phyloP scores from a whole-genome alignment of 2,329 filamentous ascomycete genomes.

The Sarocladium brachiariae region DNA sequence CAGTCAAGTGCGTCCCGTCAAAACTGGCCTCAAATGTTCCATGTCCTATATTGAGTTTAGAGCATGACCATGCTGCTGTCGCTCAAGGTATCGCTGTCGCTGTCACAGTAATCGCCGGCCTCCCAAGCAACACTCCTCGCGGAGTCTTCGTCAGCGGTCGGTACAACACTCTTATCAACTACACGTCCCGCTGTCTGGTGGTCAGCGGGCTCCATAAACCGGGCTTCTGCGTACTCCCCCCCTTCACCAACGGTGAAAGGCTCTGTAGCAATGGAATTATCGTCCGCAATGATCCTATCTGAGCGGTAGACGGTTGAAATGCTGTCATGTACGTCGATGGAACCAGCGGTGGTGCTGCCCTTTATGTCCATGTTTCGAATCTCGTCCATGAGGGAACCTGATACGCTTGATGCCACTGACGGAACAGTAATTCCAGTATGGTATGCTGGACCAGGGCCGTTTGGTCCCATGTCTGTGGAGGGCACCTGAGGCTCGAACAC shows the following conservation, averaged over 20 bases:
- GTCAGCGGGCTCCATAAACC: slow-evolving; percentile 24
- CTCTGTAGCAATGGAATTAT: slow-evolving; percentile 27
- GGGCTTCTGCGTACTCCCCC: slow-evolving; percentile 28
- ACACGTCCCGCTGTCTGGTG: slow-evolving; percentile 20
- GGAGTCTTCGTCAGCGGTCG: slow-evolving; percentile 7
- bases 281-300: slow-evolving; percentile 26
- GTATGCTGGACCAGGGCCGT: slow-evolving; percentile 39
- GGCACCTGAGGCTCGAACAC: slow-evolving; percentile 38
- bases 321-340: slow-evolving; percentile 33
- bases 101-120: slow-evolving; percentile 9
- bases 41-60: too few species aligned
- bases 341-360: slow-evolving; percentile 26
- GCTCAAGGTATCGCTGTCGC: slow-evolving; percentile 4
- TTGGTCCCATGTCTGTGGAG: slow-evolving; percentile 35
- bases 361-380: slow-evolving; percentile 26
- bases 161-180: slow-evolving; percentile 19
- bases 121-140: background rate
- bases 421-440: slow-evolving; percentile 36
- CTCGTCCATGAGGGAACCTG: slow-evolving; percentile 29
- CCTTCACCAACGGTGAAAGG: slow-evolving; percentile 24
- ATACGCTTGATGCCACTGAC: slow-evolving; percentile 25
- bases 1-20: too few species aligned
- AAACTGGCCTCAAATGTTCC: too few species aligned
- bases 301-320: slow-evolving; percentile 28
- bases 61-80: slow-evolving; percentile 5